These are phyloP conservation scores for Podospora comata DNA, from an alignment of 495 filamentous ascomycete species.

Conservation along the genomic window DNA sequence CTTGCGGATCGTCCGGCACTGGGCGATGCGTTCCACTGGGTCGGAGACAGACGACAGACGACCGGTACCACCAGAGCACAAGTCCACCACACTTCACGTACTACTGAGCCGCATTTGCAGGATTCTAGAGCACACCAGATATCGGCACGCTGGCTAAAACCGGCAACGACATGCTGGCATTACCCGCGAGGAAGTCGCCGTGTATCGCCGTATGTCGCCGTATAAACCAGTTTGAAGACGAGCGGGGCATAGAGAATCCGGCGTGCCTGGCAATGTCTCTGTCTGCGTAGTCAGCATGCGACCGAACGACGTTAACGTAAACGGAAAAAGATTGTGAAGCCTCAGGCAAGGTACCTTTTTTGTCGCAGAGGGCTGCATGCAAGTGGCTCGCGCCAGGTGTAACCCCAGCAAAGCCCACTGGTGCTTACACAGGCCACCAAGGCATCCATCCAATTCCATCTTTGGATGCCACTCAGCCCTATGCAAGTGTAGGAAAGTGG, in stretches of 20 bases:
- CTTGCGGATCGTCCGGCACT: slow-evolving; percentile 13
- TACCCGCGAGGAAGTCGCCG: not conserved
- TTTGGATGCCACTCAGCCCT: slow-evolving; percentile 22
- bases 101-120: slow-evolving; percentile 9
- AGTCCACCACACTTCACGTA: not conserved
- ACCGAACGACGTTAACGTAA: not conserved
- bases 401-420: slow-evolving; percentile 9
- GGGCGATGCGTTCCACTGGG: slow-evolving; percentile 3
- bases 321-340: not conserved
- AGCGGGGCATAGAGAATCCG: not conserved
- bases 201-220: not conserved
- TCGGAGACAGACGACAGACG: slow-evolving; percentile 3
- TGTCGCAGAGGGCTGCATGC: slow-evolving; percentile 18
- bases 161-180: slow-evolving; percentile 3
- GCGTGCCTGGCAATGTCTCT: slow-evolving; percentile 4
- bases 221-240: not conserved
- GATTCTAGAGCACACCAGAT: not conserved
- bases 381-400: slow-evolving; percentile 17
- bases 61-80: not conserved
- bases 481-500: slow-evolving; percentile 10
- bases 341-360: slow-evolving; percentile 7
- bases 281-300: slow-evolving; percentile 2
- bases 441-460: slow-evolving; percentile 13
- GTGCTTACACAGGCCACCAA: slow-evolving; percentile 22
- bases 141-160: slow-evolving; percentile 18